Evolutionary conservation across 306 rosid species (phyloP).

Genomic region (Citrullus colocynthis): DNA sequence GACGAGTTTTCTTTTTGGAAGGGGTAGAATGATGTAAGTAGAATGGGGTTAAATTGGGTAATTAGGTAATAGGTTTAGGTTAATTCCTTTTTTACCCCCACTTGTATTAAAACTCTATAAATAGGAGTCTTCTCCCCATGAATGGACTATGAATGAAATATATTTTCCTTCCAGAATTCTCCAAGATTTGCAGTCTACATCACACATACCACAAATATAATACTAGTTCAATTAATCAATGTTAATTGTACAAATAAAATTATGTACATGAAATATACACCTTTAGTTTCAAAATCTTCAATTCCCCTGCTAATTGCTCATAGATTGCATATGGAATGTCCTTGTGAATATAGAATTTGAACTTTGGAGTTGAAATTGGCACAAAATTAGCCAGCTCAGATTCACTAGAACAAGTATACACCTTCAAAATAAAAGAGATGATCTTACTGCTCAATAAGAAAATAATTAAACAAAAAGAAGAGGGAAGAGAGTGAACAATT

Average conservation of each 20-base stretch:
- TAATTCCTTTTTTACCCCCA: no score
- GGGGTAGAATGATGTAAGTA: no score
- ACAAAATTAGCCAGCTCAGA: slow-evolving; percentile 46
- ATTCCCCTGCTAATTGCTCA: slow-evolving; percentile 9
- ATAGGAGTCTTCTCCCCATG: no score
- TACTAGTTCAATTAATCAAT: neutral
- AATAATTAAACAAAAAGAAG: neutral
- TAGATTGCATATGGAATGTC: slow-evolving; percentile 22
- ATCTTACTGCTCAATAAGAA: neutral
- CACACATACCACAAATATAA: neutral
- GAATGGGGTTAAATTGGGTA: no score
- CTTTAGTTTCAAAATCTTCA: slow-evolving; percentile 31
- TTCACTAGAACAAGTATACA: slow-evolving; percentile 65
- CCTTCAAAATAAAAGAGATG: slow-evolving; percentile 32
- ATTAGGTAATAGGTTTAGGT: no score
- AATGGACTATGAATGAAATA: no score
- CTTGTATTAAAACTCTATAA: no score
- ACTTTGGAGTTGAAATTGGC: slow-evolving; percentile 57
- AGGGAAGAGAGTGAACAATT: neutral
- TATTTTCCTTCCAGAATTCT: no score
- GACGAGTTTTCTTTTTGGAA: no score
- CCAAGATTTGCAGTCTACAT: no score
- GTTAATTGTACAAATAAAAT: neutral
- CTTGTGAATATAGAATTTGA: slow-evolving; percentile 27
- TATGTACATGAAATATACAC: slow-evolving; percentile 22